Base-by-base conservation (phyloP, 352 stramenopile genomes). In the Globisporangium nodosum region DNA sequence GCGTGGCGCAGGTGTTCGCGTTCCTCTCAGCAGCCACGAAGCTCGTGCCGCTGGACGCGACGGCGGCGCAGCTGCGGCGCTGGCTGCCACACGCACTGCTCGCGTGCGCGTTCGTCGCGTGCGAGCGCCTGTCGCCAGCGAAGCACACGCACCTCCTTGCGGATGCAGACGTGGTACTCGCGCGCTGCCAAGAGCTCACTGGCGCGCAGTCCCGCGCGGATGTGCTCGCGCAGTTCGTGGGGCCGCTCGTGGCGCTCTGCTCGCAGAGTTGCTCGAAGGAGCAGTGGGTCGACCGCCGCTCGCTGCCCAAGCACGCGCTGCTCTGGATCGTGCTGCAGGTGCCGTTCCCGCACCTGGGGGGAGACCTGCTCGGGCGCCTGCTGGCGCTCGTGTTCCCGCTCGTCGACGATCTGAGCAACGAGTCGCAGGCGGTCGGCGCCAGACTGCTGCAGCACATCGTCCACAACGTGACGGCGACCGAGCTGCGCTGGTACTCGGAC, bases 401-500 rank as follows among this genome's bases (percentile, higher is more conserved):
- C 18, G 58, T 95, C 18, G 85, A 95, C 61, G 76, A 92, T 42
- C 65, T 90, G 39, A 79, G 54, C 3, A 71, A 90, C 49, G 55
- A 71, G 15, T 87, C 80, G 3, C 83, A 93, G 40, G 54, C 76
- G 20, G 68, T 90, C 40, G 85, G 85, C 4, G 77, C 77, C 11
- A 59, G 60, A 16, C 65, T 95, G 43, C 63, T 95, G 46, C 65
- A 60, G 30, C 85, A 92, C 57, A 68, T 93, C 49, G 68, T 89
- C 0, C 43, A 63, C 5, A 79, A 83, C 43, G 76, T 87, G 21
- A 93, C 83, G 0, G 50, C 69, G 0, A 91, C 83, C 0, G 85
- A 95, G 66, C 59, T 95, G 55, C 79, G 80, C 16, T 95, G 85
- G 85, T 92, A 92, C 60, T 66, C 70, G 15, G 78, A 95, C 49